A percentile compares a stretch with the other conserved stretches of the same genome.
phyloP scores from a whole-genome alignment of 2,329 filamentous ascomycete genomes.

The Niveomyces coronatus region DNA sequence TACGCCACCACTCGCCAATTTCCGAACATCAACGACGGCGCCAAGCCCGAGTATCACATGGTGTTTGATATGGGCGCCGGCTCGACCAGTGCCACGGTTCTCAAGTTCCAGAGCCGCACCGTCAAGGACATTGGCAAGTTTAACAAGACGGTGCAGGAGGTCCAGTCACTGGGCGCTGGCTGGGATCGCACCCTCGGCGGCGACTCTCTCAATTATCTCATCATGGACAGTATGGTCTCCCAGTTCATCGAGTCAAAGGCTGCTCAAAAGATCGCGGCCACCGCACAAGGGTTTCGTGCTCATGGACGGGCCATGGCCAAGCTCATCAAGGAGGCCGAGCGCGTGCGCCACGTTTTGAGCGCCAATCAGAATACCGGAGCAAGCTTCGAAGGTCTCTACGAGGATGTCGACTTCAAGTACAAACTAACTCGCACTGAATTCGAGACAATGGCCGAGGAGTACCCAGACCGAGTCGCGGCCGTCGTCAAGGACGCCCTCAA shows the following conservation, averaged over 20 bases:
- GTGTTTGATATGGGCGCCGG: constrained; percentile 98
- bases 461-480: constrained; percentile 56
- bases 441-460: constrained; percentile 61
- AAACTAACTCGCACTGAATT: constrained; percentile 74
- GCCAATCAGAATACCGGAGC: constrained; percentile 76
- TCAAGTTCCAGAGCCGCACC: constrained; percentile 79
- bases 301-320: constrained; percentile 83
- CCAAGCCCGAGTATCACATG: constrained; percentile 81
- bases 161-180: constrained; percentile 75
- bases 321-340: constrained; percentile 87
- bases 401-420: constrained; percentile 89
- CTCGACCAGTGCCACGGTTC: constrained; percentile 78
- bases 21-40: constrained; percentile 70
- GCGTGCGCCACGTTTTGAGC: constrained; percentile 78
- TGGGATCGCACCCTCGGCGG: constrained; percentile 89
- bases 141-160: constrained; percentile 95
- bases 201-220: constrained; percentile 76
- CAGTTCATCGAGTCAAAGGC: constrained; percentile 64
- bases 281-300: constrained; percentile 50
- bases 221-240: constrained; percentile 78
- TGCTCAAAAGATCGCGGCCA: constrained; percentile 54
- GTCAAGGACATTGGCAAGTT: constrained; percentile 88
- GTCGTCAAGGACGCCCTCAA: constrained; percentile 68
- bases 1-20: constrained; percentile 90
- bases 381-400: constrained; percentile 80